Evolutionary conservation across 192 early-diverging fungal species (phyloP).

Genomic region (Coemansia sp.): DNA sequence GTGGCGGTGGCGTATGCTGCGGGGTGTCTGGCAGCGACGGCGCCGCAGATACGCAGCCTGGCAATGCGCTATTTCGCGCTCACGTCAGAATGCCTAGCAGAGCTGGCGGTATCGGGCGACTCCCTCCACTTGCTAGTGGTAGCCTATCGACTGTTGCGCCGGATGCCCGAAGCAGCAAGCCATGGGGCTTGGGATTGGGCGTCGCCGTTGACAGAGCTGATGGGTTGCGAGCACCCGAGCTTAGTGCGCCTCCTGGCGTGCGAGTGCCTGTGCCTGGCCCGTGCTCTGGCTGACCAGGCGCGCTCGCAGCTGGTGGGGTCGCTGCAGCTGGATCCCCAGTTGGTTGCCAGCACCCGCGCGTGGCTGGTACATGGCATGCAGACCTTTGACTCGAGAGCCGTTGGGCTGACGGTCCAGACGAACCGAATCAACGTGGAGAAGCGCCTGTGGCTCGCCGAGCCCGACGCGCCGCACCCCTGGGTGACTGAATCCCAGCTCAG

Average conservation of each 20-base stretch:
- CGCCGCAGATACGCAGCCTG: conserved; percentile 71
- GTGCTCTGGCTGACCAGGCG: conserved; percentile 22
- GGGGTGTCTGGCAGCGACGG: conserved; percentile 59
- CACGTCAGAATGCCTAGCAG: conserved; percentile 6
- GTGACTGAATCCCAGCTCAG: conserved; percentile 19
- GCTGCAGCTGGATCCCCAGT: not conserved
- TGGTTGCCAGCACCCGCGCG: conserved; percentile 15
- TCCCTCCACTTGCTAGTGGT: conserved; percentile 12
- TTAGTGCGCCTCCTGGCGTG: conserved; percentile 27
- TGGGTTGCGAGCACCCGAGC: conserved; percentile 9
- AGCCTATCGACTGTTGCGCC: conserved; percentile 57
- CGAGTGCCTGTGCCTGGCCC: conserved; percentile 34
- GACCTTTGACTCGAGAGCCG: conserved; percentile 10
- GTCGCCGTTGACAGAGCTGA: conserved; percentile 26
- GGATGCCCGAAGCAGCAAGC: conserved; percentile 39
- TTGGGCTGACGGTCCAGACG: conserved; percentile 5
- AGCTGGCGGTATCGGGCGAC: conserved; percentile 6
- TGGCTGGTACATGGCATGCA: conserved; percentile 34
- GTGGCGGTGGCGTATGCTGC: conserved; percentile 55
- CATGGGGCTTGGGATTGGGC: conserved; percentile 30
- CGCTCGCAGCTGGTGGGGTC: conserved; percentile 15
- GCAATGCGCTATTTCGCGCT: conserved; percentile 29
- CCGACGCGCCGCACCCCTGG: conserved; percentile 13
- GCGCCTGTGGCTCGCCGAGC: conserved; percentile 11
- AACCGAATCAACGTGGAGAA: conserved; percentile 5